A percentile compares a stretch with the other conserved stretches of the same genome.
Evolutionary conservation across 108 stramenopile genomes (phyloP).

Genomic region (Parietichytrium sp.): DNA sequence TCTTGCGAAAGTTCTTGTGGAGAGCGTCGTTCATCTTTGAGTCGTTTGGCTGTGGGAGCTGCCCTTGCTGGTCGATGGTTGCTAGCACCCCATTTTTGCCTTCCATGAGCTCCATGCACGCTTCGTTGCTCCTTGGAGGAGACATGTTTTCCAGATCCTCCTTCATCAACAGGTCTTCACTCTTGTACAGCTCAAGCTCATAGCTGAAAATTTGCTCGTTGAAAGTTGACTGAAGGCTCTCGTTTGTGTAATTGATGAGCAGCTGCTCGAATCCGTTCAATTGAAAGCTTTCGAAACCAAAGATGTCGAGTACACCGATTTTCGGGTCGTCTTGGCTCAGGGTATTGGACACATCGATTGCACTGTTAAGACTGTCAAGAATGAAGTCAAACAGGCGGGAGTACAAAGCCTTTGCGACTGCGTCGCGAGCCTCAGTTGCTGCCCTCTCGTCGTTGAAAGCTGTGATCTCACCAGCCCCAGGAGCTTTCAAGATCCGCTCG

Average conservation of each 20-base stretch:
- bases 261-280: conserved; percentile 48
- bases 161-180: conserved; percentile 45
- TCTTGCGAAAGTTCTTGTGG: conserved; percentile 50
- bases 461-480: not conserved
- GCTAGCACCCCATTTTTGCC: conserved; percentile 52
- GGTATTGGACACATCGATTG: not conserved
- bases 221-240: conserved; percentile 39
- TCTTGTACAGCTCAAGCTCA: not conserved
- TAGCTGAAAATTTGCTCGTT: conserved; percentile 18
- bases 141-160: conserved; percentile 38
- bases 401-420: conserved; percentile 40
- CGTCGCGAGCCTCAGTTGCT: conserved; percentile 22
- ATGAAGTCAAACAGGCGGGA: conserved; percentile 40
- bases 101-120: conserved; percentile 59
- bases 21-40: conserved; percentile 55
- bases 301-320: conserved; percentile 48
- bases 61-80: conserved; percentile 67
- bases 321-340: too few species aligned
- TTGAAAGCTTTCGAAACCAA: conserved; percentile 48
- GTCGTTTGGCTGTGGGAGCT: conserved; percentile 57
- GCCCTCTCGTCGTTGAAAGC: conserved; percentile 2
- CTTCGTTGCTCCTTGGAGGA: conserved; percentile 43
- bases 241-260: conserved; percentile 49
- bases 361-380: not conserved
- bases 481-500: not conserved